Evolutionary conservation across 83 land plant species (phyloP).

Genomic region (Thuja plicata): DNA sequence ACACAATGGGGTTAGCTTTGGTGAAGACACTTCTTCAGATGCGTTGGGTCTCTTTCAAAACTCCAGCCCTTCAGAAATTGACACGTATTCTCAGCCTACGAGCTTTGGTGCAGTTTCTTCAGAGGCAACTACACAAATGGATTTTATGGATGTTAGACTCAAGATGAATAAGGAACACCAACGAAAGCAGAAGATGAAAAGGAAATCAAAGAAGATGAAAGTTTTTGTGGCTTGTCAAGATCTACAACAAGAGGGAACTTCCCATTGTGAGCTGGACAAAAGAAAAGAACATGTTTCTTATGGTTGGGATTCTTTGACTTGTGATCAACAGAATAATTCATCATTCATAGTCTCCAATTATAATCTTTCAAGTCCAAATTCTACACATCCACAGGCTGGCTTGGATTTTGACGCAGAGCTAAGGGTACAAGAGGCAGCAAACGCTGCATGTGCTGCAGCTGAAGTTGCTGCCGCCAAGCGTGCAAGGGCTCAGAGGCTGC

Average conservation of each 20-base stretch:
- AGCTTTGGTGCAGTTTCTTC: constrained; percentile 35
- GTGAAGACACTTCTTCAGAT: constrained; percentile 45
- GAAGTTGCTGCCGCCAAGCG: constrained; percentile 68
- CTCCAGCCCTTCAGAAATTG: constrained; percentile 38
- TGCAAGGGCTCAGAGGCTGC: constrained; percentile 74
- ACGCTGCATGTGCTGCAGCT: constrained; percentile 66
- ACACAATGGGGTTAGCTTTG: constrained; percentile 33
- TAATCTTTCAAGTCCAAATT: constrained; percentile 15
- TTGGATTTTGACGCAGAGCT: constrained; percentile 51
- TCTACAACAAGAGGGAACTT: constrained; percentile 6
- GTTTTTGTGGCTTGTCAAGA: constrained; percentile 19
- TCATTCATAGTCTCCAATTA: constrained; percentile 22
- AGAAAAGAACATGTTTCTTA: constrained; percentile 25
- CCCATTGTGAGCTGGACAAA: constrained; percentile 22
- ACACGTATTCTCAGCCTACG: constrained; percentile 22
- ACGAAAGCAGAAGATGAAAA: constrained; percentile 26
- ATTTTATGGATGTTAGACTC: constrained; percentile 18
- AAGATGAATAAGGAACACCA: constrained; percentile 31
- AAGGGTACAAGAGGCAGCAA: constrained; percentile 60
- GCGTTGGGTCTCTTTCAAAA: constrained; percentile 11
- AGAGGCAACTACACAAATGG: constrained; percentile 24
- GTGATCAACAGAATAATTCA: constrained; percentile 27
- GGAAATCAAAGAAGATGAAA: constrained; percentile 41
- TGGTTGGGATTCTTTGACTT: constrained; percentile 13
- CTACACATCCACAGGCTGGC: constrained; percentile 14